Base-by-base conservation (phyloP, 2,329 filamentous ascomycete genomes). In the Colletotrichum theobromicola region DNA sequence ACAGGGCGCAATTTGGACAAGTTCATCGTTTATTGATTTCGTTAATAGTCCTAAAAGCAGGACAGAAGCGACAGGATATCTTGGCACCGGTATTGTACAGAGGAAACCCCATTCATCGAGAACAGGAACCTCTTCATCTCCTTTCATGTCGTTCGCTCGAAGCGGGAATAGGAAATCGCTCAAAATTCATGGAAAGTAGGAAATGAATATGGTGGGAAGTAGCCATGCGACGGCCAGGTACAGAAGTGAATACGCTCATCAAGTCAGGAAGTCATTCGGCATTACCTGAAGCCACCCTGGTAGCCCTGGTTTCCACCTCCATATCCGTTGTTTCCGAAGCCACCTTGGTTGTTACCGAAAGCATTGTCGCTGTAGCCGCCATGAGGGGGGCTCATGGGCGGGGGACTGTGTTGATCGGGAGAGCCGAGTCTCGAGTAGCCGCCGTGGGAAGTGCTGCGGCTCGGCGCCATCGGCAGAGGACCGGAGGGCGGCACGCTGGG, bases 321-420 rank as follows among this genome's bases (percentile, higher is more conserved):
- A 21, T 58, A 69, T 18, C 72, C 70, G 7, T 42, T 65, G 4
- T 75, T 64, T 12, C 55, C 46, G 26, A 58, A 75, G 34, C 58
- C 42, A 46, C 42, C 24, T 34, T 76, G 74, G 37, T 76, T 67
- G 46, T 60, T 53, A 34, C 73, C 46, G 32, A 69, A 73, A 30
- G 69, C 55, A 21, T 75, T 58, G 32, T 67, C 65, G 42, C 46
- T 61, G 53, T 69, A 64, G 50, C 76, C 70, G 15, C 67, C 62
- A 9, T 55, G 60, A 42, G 73, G 73, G 13, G 73, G 69, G 50
- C 70, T 75, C 70, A 76, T 74, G 18, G 74, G 73, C 53, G 74
- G 74, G 35, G 75, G 75, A 57, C 75, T 76, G 21, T 76, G 70
- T 16, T 42, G 70, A n/a, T 70, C 68, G 12, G 76, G 72, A 24